Evolutionary conservation across 2,329 filamentous ascomycete genomes (phyloP).

Genomic region (Aspergillus uvarum): DNA sequence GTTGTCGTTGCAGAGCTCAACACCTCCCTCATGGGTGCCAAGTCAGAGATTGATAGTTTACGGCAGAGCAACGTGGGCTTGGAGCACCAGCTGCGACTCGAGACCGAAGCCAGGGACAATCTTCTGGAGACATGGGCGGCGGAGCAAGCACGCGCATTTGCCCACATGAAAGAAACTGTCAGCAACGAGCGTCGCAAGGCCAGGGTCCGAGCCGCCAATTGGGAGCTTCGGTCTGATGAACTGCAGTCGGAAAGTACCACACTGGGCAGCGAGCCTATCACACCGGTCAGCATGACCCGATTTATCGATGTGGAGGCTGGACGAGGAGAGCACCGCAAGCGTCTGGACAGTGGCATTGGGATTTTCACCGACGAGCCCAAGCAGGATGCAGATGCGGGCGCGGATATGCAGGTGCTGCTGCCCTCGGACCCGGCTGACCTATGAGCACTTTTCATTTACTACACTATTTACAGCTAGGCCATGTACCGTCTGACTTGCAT

Average conservation of each 20-base stretch:
- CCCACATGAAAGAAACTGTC: slow-evolving; percentile 38
- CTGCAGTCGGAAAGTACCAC: slow-evolving; percentile 31
- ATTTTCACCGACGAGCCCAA: slow-evolving; percentile 33
- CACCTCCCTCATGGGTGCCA: slow-evolving; percentile 39
- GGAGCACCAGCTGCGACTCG: slow-evolving; percentile 38
- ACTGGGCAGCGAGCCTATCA: slow-evolving; percentile 43
- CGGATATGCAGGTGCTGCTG: slow-evolving; percentile 15
- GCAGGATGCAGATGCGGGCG: slow-evolving; percentile 33
- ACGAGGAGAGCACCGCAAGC: slow-evolving; percentile 39
- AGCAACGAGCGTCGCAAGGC: slow-evolving; percentile 39
- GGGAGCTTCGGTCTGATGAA: slow-evolving; percentile 40
- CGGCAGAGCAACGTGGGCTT: slow-evolving; percentile 37
- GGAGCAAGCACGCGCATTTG: slow-evolving; percentile 35
- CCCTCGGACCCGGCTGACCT: slow-evolving; percentile 28
- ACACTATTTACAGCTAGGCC: not conserved
- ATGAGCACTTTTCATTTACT: slow-evolving; percentile 12
- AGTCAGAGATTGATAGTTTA: slow-evolving; percentile 38
- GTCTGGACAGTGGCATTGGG: slow-evolving; percentile 44
- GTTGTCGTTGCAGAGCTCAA: slow-evolving; percentile 42
- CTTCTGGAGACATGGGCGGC: slow-evolving; percentile 35
- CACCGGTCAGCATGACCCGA: slow-evolving; percentile 42
- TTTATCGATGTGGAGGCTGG: slow-evolving; percentile 46
- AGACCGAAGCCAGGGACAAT: slow-evolving; percentile 38
- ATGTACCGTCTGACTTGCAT: not conserved
- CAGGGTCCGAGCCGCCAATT: slow-evolving; percentile 44